phyloP scores from a whole-genome alignment of 441 rosid species.

The Pelargonium myrrhifolium region DNA sequence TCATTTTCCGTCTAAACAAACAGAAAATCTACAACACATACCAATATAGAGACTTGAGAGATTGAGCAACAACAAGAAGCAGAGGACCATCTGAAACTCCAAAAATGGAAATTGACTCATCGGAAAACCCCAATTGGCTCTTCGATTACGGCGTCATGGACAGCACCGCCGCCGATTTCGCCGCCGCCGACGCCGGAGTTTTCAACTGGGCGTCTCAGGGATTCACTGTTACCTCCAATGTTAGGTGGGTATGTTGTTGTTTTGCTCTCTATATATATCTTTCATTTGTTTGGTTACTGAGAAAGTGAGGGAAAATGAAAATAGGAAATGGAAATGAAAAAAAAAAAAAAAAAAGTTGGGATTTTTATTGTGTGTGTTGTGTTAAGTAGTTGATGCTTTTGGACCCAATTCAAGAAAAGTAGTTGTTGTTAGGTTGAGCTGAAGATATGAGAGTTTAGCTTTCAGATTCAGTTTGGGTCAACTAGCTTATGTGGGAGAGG shows the following conservation, averaged over 20 bases:
- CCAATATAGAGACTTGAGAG: background rate
- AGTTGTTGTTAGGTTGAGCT: background rate
- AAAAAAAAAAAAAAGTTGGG: background rate
- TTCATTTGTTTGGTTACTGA: background rate
- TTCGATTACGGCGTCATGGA: conserved; percentile 58
- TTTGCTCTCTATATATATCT: background rate
- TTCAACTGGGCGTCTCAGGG: conserved; percentile 37
- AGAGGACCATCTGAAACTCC: no score
- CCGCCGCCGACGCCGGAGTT: conserved; percentile 24
- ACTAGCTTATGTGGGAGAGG: background rate
- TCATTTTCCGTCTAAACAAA: background rate
- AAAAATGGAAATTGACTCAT: conserved; percentile 45
- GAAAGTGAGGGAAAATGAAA: background rate
- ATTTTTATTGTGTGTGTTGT: background rate
- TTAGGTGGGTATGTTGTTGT: background rate
- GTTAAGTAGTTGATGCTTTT: background rate
- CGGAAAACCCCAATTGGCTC: conserved; percentile 68
- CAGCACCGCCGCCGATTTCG: conserved; percentile 30
- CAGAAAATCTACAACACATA: background rate
- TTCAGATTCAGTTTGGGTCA: background rate
- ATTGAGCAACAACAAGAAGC: no score
- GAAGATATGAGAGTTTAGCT: background rate
- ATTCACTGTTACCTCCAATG: background rate
- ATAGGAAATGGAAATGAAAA: background rate
- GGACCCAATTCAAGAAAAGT: background rate